Conservation (phyloP, 352 stramenopile species). For the Pythium pectinolyticum region DNA sequence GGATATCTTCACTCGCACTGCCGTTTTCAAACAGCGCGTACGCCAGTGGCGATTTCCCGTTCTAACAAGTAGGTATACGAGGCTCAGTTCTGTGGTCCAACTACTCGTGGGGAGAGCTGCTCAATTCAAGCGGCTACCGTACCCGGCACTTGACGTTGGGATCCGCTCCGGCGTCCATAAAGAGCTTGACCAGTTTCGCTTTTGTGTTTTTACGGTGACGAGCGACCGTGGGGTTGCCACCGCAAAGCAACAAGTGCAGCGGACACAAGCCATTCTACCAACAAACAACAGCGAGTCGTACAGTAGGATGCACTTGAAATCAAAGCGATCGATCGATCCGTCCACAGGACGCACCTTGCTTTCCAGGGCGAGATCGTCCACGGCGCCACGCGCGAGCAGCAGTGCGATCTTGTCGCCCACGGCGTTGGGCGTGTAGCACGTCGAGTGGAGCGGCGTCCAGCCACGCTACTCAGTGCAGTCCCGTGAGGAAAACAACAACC, state of each 20-base stretch:
- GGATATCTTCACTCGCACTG: neutral
- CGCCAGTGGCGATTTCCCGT: neutral
- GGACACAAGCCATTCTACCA: neutral
- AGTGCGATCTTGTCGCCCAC: neutral
- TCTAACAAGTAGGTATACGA: neutral
- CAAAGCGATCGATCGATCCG: too few relatives aligned
- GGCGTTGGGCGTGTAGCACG: neutral
- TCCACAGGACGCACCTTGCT: constrained; percentile 1
- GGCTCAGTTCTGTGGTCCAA: neutral
- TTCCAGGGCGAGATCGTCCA: neutral
- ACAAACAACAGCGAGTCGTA: too few relatives aligned
- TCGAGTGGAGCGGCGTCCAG: neutral
- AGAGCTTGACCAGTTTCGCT: neutral
- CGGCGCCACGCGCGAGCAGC: neutral
- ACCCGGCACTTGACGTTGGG: neutral
- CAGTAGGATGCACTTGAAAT: too few relatives aligned
- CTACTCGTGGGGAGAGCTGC: too few relatives aligned
- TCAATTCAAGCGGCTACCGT: too few relatives aligned
- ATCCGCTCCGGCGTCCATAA: neutral
- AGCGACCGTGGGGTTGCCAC: neutral
- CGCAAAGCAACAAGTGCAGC: neutral
- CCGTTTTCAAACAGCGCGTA: neutral
- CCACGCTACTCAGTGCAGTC: neutral
- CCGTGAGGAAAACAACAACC: too few relatives aligned
- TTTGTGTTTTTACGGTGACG: neutral